These are phyloP conservation scores for Giardia duodenalis DNA, from an alignment of 208 protist genomes.

Conservation along the genomic window DNA sequence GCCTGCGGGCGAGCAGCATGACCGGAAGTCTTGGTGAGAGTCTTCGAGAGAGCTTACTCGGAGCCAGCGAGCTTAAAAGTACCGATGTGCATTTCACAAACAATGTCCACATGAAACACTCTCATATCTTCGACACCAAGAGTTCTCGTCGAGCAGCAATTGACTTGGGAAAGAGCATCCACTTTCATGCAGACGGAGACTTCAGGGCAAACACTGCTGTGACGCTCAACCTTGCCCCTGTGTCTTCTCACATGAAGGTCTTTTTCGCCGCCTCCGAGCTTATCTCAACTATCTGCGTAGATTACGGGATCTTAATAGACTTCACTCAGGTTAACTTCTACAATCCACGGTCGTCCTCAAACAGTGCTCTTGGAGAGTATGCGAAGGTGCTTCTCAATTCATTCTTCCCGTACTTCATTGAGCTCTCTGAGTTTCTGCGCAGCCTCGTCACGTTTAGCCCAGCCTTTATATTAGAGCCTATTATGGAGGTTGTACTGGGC, in stretches of 20 bases:
- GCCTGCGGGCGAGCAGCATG: background rate
- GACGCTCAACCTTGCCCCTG: background rate
- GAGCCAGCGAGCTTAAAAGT: background rate
- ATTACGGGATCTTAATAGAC: background rate
- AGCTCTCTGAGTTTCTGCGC: background rate
- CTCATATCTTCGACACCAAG: too few species aligned
- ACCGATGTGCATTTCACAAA: background rate
- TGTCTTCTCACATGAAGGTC: background rate
- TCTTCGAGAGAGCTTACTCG: too few species aligned
- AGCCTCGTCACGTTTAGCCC: background rate
- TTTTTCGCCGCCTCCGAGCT: background rate
- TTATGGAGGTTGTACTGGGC: background rate
- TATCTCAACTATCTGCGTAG: background rate
- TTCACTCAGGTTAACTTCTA: constrained; percentile 1
- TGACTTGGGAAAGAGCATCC: background rate
- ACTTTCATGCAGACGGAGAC: background rate
- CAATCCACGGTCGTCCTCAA: background rate
- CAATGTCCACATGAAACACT: background rate
- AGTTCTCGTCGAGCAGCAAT: background rate
- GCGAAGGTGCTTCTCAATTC: background rate
- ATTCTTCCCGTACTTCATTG: background rate
- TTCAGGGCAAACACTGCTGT: background rate
- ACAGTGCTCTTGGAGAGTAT: background rate
- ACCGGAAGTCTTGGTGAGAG: background rate
- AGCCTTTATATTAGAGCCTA: background rate